A percentile compares a stretch with the other conserved stretches of the same genome.
Conservation (phyloP, 1,139 yeast species). For the Hemisphaericaspora lyxosophila region DNA sequence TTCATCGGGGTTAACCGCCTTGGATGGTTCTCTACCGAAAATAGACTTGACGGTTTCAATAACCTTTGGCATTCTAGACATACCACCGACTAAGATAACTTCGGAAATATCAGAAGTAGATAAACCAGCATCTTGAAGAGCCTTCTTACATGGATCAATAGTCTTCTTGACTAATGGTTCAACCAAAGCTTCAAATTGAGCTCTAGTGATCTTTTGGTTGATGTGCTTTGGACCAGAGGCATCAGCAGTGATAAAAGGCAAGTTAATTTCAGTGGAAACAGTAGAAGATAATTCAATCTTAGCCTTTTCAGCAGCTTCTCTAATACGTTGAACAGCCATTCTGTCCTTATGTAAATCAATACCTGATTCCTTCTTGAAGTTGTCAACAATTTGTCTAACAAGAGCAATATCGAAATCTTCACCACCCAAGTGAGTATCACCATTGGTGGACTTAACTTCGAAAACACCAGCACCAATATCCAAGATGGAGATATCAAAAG, state of each 20-base stretch:
- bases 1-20: slow-evolving; percentile 99
- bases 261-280: slow-evolving; percentile 88
- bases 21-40: slow-evolving; percentile 95
- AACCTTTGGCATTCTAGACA: slow-evolving; percentile 99
- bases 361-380: slow-evolving; percentile 91
- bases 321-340: slow-evolving; percentile 98
- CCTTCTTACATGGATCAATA: slow-evolving; percentile 96
- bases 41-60: slow-evolving; percentile 90
- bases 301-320: slow-evolving; percentile 99
- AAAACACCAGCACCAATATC: slow-evolving; percentile 87
- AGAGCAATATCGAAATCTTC: slow-evolving; percentile 88
- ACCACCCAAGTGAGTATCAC: slow-evolving; percentile 90
- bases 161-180: slow-evolving; percentile 92
- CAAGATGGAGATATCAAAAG: slow-evolving; percentile 81
- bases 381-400: slow-evolving; percentile 86
- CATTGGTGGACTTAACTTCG: slow-evolving; percentile 85
- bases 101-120: slow-evolving; percentile 85
- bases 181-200: slow-evolving; percentile 90
- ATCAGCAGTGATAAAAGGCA: slow-evolving; percentile 95
- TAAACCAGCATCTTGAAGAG: slow-evolving; percentile 92
- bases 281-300: slow-evolving; percentile 97
- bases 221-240: slow-evolving; percentile 98
- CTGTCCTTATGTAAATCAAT: slow-evolving; percentile 88
- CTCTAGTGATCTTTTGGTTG: slow-evolving; percentile 88
- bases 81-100: slow-evolving; percentile 98